Base-by-base conservation (phyloP, 2,329 filamentous ascomycete species). In the Penicillium concentricum region DNA sequence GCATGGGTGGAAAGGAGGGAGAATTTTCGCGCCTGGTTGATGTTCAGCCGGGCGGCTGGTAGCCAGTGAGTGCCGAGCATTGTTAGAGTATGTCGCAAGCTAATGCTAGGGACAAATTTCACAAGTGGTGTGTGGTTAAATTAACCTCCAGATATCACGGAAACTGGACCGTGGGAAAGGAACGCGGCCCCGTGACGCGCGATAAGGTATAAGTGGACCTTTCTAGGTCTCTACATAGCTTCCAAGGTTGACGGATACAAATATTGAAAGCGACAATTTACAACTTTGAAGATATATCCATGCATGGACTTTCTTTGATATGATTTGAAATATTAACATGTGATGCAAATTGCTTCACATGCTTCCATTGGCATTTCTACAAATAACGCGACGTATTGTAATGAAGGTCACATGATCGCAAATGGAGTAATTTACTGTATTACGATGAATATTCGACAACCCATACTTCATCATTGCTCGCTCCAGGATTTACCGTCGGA, bases 1-100 rank as follows among this genome's bases (percentile, higher is more conserved):
- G 26, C 15, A 38, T 56, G 54, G 3, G 54, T 52, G 16, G 54
- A 56, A 41, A 56, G 41, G 2, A 56, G 18, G 28, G 54, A 56
- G 42, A 56, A 56, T 8, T 20, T 34, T 28, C 54, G 48, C 13
- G 28, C 41, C 30, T 52, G 48, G 4, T 39, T 45, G 28, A 45
- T 38, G 28, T 56, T 56, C 30, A 52, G 26, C 41, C 54, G 41
- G 20, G 54, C 35, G 28, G 54, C 54, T 34, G 41, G 48, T 41
- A 52, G 32, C 54, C 48, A 56, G 13, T 45, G 28, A 22, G 34
- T 46, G 13, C 28, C 16, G 8, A 56, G 24, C 54, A 56, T 38
- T 20, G 9, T 37, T 43, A 42, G 12, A 44, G 10, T 26, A 5
- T 34, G 15, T 44, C 9, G 16, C 16, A 3, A 45, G 20, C 4